phyloP scores from a whole-genome alignment of 139 green algal species.

The Desmodesmus armatus region DNA sequence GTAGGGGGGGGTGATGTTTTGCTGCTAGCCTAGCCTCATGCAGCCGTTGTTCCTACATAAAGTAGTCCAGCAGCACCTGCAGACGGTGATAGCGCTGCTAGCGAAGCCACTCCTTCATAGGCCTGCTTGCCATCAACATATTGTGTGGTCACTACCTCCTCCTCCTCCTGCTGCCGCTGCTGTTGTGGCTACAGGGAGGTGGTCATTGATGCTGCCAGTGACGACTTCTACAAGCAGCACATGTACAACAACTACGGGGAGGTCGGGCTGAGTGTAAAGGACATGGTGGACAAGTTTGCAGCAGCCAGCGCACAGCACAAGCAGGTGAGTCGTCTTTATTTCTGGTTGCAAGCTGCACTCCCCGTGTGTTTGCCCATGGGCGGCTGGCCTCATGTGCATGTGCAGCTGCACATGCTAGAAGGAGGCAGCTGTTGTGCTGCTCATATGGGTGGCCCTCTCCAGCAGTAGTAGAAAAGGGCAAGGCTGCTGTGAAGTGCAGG shows the following conservation, averaged over 20 bases:
- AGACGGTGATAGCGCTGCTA: too few relatives aligned
- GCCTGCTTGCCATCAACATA: not conserved
- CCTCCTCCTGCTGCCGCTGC: not conserved
- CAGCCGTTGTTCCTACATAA: not conserved
- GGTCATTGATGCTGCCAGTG: slow-evolving; percentile 73
- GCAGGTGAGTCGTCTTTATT: too few relatives aligned
- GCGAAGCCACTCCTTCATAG: too few relatives aligned
- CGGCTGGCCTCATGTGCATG: too few relatives aligned
- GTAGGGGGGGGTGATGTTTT: not conserved
- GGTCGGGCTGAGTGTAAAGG: slow-evolving; percentile 82
- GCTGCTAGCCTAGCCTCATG: not conserved
- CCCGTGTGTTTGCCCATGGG: too few relatives aligned
- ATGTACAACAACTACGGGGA: slow-evolving; percentile 88
- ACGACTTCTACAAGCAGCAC: slow-evolving; percentile 87
- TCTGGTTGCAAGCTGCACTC: too few relatives aligned
- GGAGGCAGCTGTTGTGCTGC: too few relatives aligned
- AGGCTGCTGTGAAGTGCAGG: too few relatives aligned
- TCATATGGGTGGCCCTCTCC: too few relatives aligned
- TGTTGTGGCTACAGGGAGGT: slow-evolving; percentile 56
- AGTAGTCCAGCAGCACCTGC: too few relatives aligned
- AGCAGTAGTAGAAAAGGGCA: too few relatives aligned
- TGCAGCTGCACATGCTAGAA: too few relatives aligned
- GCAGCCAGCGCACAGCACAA: slow-evolving; percentile 55
- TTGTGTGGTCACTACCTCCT: not conserved
- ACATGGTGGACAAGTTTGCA: slow-evolving; percentile 79